Conservation (phyloP, 2,329 filamentous ascomycete genomes). For the Penicillium thymicola region DNA sequence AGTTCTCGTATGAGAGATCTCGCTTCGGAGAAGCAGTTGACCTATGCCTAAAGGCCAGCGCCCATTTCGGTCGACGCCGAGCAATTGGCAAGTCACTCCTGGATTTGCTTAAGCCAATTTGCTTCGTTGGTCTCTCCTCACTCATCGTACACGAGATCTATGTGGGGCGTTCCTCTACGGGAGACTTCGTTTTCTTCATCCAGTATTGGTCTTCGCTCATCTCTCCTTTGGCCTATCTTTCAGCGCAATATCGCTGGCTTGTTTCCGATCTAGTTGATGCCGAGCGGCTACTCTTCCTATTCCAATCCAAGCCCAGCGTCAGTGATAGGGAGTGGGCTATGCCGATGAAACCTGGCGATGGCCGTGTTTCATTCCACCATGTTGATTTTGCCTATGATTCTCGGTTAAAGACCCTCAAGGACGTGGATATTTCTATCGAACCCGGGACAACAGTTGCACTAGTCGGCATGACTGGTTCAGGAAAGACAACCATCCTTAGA, state of each 20-base stretch:
- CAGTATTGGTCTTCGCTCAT: conserved; percentile 58
- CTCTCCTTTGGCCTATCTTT: conserved; percentile 49
- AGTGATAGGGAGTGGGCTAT: conserved; percentile 34
- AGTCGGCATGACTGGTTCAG: conserved; percentile 55
- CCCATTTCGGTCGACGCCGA: neutral
- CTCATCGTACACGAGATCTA: conserved; percentile 54
- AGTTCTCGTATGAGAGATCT: conserved; percentile 50
- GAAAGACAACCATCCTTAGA: conserved; percentile 54
- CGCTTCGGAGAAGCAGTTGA: conserved; percentile 38
- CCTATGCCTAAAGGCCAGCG: neutral
- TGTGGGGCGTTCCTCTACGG: conserved; percentile 48
- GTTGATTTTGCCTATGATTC: conserved; percentile 52
- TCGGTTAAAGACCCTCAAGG: conserved; percentile 45
- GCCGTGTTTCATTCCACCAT: conserved; percentile 48
- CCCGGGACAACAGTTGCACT: conserved; percentile 53
- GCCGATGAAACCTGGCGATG: conserved; percentile 38
- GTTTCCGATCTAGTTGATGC: conserved; percentile 60
- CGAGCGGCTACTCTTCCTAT: conserved; percentile 50
- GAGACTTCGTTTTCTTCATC: conserved; percentile 61
- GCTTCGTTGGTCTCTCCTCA: conserved; percentile 42
- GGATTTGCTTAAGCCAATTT: conserved; percentile 48
- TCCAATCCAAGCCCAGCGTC: conserved; percentile 48
- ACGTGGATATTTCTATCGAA: conserved; percentile 45
- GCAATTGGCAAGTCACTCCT: conserved; percentile 4
- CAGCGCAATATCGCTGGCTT: conserved; percentile 48